Percentiles rank a stretch among this genome's conserved stretches.
These are phyloP conservation scores for Vitis amurensis DNA, from an alignment of 164 flowering plant species.

Conservation along the genomic window DNA sequence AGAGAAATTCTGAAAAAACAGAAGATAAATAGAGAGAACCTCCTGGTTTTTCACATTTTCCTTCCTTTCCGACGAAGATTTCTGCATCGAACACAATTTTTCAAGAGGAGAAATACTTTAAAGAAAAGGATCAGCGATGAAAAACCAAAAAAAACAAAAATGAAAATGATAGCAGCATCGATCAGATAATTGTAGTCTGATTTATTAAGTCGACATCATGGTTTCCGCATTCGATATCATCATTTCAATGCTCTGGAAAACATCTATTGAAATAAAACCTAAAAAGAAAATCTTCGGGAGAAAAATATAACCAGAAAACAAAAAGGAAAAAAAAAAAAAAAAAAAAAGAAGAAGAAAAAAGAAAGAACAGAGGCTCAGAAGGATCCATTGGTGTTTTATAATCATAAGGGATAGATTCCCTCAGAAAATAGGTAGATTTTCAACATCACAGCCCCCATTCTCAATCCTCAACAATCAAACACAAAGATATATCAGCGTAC, in stretches of 20 bases:
- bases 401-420: conserved; percentile 39
- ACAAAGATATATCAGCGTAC: background rate
- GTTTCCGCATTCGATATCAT: conserved; percentile 41
- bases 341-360: background rate
- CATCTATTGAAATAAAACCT: background rate
- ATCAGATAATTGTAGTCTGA: conserved; percentile 96
- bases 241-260: conserved; percentile 43
- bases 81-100: background rate
- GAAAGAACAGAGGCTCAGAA: conserved; percentile 62
- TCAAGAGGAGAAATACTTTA: too few species aligned
- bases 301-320: background rate
- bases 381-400: conserved; percentile 82
- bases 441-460: conserved; percentile 52
- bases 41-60: background rate
- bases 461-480: background rate
- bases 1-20: too few species aligned
- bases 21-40: too few species aligned
- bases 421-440: conserved; percentile 79
- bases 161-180: conserved; percentile 21
- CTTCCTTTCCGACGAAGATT: background rate
- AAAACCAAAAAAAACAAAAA: background rate
- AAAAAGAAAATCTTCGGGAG: background rate
- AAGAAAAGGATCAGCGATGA: too few species aligned
- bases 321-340: background rate
- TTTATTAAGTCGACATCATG: conserved; percentile 41